Base-by-base conservation (phyloP, 2,329 filamentous ascomycete species). In the Aspergillus sojae region DNA sequence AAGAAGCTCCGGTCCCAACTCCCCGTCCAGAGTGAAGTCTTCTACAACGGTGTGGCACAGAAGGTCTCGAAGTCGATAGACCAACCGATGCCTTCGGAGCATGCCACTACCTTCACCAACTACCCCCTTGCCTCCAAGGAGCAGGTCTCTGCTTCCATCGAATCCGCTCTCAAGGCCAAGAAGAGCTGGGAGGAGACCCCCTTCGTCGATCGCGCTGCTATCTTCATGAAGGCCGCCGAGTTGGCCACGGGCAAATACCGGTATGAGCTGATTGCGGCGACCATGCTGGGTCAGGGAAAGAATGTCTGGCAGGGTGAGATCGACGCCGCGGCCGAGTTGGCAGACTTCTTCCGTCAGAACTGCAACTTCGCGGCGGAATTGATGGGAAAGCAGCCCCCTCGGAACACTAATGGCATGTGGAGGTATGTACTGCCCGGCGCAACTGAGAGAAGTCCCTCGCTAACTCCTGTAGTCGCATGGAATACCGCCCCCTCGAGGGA, bases 261-360 rank as follows among this genome's bases (percentile, higher is more conserved):
- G 74, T 96, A 96, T 80, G 92, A 97, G 60, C 87, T 98, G 72
- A 95, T 97, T 89, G 94, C 94, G 4, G 90, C 92, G 19, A 97
- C 94, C 5, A 96, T 97, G 88, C 83, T 97, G 26, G 94, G 94
- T 65, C 94, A 98, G 81, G 94, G 94, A 71, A 97, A 97, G 86
- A 97, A 97, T 77, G 92, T 91, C 52, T 97, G 93, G 93, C 94
- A 98, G 79, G 94, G 93, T 36, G 94, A 98, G 84, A 97, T 97
- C 68, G 94, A 97, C 79, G 86, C 93, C 39, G 94, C 94, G 19
- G 94, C 94, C 12, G 94, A 98, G 83, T 80, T 96, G 72, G 90
- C 88, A 67, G 94, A 98, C 77, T 97, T 97, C 80, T 82, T 97
- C 74, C 88, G 92, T 19, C 66, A 73, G 32, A 74, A 75, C 64